Percentiles rank a stretch among this genome's conserved stretches.
phyloP scores from a whole-genome alignment of 805 yeast species.

The Nakazawaea molendinolei region DNA sequence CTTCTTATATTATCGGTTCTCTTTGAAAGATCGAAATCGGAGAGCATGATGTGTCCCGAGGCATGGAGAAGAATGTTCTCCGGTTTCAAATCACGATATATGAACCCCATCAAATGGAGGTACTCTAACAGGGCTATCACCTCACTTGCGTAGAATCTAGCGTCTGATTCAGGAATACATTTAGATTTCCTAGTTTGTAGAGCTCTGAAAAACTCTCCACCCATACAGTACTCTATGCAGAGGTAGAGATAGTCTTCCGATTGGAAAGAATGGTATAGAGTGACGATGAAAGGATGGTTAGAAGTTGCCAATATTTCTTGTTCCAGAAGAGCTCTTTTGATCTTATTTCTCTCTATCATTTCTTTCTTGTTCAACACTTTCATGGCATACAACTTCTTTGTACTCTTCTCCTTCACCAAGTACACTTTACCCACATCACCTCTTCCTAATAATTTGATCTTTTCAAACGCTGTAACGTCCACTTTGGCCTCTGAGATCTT shows the following conservation, averaged over 20 bases:
- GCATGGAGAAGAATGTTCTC: conserved; percentile 92
- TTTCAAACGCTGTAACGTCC: conserved; percentile 80
- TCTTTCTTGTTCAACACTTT: conserved; percentile 85
- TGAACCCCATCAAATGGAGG: conserved; percentile 93
- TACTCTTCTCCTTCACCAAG: conserved; percentile 73
- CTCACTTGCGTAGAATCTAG: conserved; percentile 91
- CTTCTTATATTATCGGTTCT: conserved; percentile 72
- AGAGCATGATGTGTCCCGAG: conserved; percentile 96
- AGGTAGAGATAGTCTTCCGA: conserved; percentile 84
- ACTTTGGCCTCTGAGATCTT: conserved; percentile 75
- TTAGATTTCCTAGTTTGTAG: conserved; percentile 84
- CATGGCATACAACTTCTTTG: conserved; percentile 82
- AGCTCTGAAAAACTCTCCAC: conserved; percentile 97
- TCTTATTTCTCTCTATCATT: conserved; percentile 92
- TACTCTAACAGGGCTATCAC: conserved; percentile 96
- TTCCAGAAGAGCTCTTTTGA: conserved; percentile 91
- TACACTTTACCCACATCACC: conserved; percentile 98
- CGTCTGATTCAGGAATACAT: conserved; percentile 82
- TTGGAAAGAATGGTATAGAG: conserved; percentile 93
- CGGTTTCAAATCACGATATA: conserved; percentile 93
- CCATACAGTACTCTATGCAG: conserved; percentile 99
- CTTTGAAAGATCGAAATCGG: conserved; percentile 93
- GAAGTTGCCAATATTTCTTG: conserved; percentile 94
- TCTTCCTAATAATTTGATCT: conserved; percentile 82
- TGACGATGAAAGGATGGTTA: conserved; percentile 95